Base-by-base conservation (phyloP, 2,329 filamentous ascomycete genomes). In the Fusarium chaquense region DNA sequence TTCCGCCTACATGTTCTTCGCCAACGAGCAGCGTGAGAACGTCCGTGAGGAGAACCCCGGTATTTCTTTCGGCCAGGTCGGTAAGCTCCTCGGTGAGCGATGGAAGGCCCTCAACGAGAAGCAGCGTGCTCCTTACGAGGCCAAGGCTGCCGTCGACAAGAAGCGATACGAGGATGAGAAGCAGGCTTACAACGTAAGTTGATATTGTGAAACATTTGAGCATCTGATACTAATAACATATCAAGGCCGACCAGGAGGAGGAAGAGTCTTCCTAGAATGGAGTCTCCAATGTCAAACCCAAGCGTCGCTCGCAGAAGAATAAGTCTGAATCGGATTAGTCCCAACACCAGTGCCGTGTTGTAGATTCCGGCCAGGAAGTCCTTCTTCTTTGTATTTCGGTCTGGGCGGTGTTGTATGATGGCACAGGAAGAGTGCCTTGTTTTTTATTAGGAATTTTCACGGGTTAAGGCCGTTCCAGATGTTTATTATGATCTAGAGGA, bases 1-100 rank as follows among this genome's bases (percentile, higher is more conserved):
- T 52, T 98, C 96, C 56, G 96, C 96, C 71, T 99, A 99, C 90
- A 99, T 99, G 96, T 98, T 98, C 91, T 99, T 98, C 82, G 96
- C 96, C 89, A 98, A 98, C 80, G 96, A 98, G 85, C 93, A 98
- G 85, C 94, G 96, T 76, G 95, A 98, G 81, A 97, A 96, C 82
- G 96, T 99, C 76, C 93, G 96, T 77, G 94, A 97, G 81, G 95
- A 98, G 84, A 98, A 98, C 88, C 95, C 95, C 40, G 95, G 94
- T 77, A 97, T 98, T 85, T 91, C 92, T 76, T 99, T 99, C 84
- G 96, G 93, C 91, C 94, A 98, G 83, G 95, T 99, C 78, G 96
- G 96, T 85, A 98, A 98, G 89, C 88, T 96, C 78, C 93, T 99
- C 66, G 96, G 96, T 83, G 94, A 98, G 89, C 92, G 92, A 86